Conservation (phyloP, 164 flowering plant genomes). For the Vitis riparia region DNA sequence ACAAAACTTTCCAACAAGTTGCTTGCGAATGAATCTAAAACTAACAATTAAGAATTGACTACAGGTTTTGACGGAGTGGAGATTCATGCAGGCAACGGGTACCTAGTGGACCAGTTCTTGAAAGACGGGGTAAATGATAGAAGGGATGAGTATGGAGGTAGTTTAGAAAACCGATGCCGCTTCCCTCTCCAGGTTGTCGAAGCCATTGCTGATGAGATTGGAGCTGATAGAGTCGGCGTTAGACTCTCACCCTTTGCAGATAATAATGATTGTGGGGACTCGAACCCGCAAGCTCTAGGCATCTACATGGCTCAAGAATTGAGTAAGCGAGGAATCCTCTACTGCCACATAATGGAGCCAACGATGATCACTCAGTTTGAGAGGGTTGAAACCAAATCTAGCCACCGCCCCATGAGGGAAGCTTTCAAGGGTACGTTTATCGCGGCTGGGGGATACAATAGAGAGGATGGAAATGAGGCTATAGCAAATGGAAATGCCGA, state of each 20-base stretch:
- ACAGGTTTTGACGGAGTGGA: slow-evolving; percentile 30
- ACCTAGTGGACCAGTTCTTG: slow-evolving; percentile 26
- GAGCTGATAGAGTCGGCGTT: slow-evolving; percentile 18
- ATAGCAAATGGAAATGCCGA: slow-evolving; percentile 8
- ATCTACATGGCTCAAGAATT: slow-evolving; percentile 17
- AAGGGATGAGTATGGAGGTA: slow-evolving; percentile 23
- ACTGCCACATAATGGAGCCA: slow-evolving; percentile 23
- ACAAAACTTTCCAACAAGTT: too few species aligned
- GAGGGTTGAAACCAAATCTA: background rate
- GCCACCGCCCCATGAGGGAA: slow-evolving; percentile 20
- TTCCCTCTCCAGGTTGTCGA: slow-evolving; percentile 19
- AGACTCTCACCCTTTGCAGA: slow-evolving; percentile 23
- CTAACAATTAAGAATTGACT: background rate
- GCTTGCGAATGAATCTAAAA: too few species aligned
- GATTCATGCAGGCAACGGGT: slow-evolving; percentile 25
- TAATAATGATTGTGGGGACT: slow-evolving; percentile 15
- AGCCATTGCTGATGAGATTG: slow-evolving; percentile 18
- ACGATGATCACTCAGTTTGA: slow-evolving; percentile 8
- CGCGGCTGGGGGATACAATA: slow-evolving; percentile 19
- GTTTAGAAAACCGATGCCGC: slow-evolving; percentile 21
- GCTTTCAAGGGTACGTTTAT: slow-evolving; percentile 25
- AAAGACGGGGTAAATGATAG: slow-evolving; percentile 25
- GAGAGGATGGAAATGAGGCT: slow-evolving; percentile 17
- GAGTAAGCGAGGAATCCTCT: slow-evolving; percentile 16
- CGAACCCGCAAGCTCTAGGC: slow-evolving; percentile 21